Evolutionary conservation across 192 early-diverging fungal genomes (phyloP).

Genomic region (Geranomyces michiganensis): DNA sequence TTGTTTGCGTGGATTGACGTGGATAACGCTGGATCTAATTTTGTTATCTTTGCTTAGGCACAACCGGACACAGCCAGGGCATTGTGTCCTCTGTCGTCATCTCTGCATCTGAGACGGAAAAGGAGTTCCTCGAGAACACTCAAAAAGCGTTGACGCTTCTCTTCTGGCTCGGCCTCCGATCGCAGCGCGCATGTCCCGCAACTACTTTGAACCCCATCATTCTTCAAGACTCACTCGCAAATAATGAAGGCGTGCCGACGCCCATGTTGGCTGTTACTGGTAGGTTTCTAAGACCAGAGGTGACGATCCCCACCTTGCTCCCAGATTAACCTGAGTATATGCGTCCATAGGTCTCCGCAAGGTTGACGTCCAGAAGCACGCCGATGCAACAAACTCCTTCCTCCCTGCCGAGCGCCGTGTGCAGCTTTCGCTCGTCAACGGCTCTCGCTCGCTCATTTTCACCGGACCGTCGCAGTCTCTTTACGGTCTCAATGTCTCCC

Average conservation of each 20-base stretch:
- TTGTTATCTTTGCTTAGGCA: conserved; percentile 41
- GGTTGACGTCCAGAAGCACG: conserved; percentile 80
- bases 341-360: conserved; percentile 64
- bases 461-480: conserved; percentile 89
- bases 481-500: conserved; percentile 87
- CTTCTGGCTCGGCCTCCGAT: conserved; percentile 80
- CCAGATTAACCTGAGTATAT: conserved; percentile 9
- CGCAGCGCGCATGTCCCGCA: conserved; percentile 77
- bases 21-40: conserved; percentile 12
- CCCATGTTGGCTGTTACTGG: conserved; percentile 89
- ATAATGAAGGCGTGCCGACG: conserved; percentile 88
- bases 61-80: conserved; percentile 92
- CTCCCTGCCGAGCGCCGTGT: conserved; percentile 82
- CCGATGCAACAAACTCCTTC: conserved; percentile 85
- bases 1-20: conserved; percentile 4
- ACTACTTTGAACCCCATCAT: conserved; percentile 86
- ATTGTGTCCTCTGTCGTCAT: conserved; percentile 84
- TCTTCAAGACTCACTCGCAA: conserved; percentile 82
- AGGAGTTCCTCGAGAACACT: conserved; percentile 75
- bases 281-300: not conserved
- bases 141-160: conserved; percentile 79
- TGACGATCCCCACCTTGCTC: not conserved
- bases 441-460: conserved; percentile 84
- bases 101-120: conserved; percentile 73
- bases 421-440: conserved; percentile 86